phyloP scores from a whole-genome alignment of 768 basidiomycete species.

The Macrolepiota dolichaula region DNA sequence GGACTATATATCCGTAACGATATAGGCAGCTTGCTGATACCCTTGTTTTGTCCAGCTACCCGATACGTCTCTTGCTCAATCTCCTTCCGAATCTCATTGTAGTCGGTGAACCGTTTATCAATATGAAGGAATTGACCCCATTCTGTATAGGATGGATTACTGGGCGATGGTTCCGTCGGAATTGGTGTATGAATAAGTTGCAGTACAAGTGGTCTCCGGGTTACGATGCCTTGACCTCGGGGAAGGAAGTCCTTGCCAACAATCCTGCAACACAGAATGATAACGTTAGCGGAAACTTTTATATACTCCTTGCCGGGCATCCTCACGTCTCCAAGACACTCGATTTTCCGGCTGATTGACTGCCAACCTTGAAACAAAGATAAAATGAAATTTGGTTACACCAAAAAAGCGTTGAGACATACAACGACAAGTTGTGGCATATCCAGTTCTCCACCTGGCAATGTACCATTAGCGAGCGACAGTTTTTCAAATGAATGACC shows the following conservation, averaged over 20 bases:
- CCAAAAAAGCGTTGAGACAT: slow-evolving; percentile 29
- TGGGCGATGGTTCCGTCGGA: slow-evolving; percentile 43
- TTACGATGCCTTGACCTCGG: slow-evolving; percentile 91
- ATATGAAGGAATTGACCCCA: slow-evolving; percentile 98
- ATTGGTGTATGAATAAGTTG: slow-evolving; percentile 92
- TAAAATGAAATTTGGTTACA: slow-evolving; percentile 5
- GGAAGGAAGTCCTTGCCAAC: slow-evolving; percentile 92
- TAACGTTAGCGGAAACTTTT: neutral
- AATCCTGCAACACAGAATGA: slow-evolving; percentile 49
- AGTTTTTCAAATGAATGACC: slow-evolving; percentile 24
- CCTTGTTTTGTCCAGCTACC: slow-evolving; percentile 98
- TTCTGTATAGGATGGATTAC: slow-evolving; percentile 59
- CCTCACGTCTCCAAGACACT: slow-evolving; percentile 93
- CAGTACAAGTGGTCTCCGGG: slow-evolving; percentile 89
- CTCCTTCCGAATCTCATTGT: slow-evolving; percentile 89
- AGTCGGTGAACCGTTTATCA: slow-evolving; percentile 96
- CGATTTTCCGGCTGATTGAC: slow-evolving; percentile 95
- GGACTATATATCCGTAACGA: slow-evolving; percentile 95
- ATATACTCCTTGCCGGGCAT: slow-evolving; percentile 1
- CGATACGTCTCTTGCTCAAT: slow-evolving; percentile 98
- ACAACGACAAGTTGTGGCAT: slow-evolving; percentile 92
- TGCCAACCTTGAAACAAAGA: slow-evolving; percentile 67
- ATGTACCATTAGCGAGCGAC: slow-evolving; percentile 9
- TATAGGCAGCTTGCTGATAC: slow-evolving; percentile 94
- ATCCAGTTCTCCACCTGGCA: slow-evolving; percentile 80